A percentile compares a stretch with the other conserved stretches of the same genome.
Evolutionary conservation across 2,329 filamentous ascomycete species (phyloP).

Genomic region (Knufia fluminis): DNA sequence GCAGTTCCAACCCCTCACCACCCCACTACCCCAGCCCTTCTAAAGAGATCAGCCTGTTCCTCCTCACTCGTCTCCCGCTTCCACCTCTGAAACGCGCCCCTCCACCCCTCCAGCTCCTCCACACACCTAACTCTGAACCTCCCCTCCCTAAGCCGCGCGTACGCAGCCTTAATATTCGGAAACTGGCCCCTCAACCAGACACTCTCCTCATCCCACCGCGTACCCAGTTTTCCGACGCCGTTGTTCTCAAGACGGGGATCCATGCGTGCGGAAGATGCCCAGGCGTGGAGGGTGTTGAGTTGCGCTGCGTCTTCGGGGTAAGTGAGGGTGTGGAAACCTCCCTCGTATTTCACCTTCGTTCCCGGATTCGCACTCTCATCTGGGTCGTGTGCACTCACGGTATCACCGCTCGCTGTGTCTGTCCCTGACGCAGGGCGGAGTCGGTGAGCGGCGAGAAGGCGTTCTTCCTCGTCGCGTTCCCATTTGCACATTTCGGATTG

Average conservation of each 20-base stretch:
- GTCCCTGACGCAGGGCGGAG: neutral
- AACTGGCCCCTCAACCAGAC: conserved; percentile 64
- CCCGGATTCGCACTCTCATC: no score
- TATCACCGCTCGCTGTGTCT: neutral
- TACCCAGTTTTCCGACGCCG: conserved; percentile 55
- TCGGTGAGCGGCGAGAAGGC: conserved; percentile 2
- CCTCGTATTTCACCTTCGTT: conserved; percentile 26
- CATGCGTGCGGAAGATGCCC: conserved; percentile 30
- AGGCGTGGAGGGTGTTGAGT: conserved; percentile 36
- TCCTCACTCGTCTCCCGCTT: neutral
- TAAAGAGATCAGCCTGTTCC: conserved; percentile 8
- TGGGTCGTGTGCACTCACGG: neutral
- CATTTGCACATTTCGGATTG: conserved; percentile 57
- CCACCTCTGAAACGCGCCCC: conserved; percentile 12
- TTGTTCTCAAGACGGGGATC: conserved; percentile 34
- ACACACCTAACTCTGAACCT: conserved; percentile 51
- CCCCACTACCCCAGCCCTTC: conserved; percentile 10
- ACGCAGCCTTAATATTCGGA: conserved; percentile 61
- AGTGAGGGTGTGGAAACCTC: conserved; percentile 44
- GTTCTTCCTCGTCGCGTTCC: conserved; percentile 44
- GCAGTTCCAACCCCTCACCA: no score
- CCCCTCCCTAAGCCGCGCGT: conserved; percentile 54
- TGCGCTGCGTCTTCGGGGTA: conserved; percentile 42
- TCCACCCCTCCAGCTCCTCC: conserved; percentile 56
- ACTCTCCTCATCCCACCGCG: conserved; percentile 60